These are phyloP conservation scores for Rhynchospora tenuis DNA, from an alignment of 176 grass and related monocot species.

Conservation along the genomic window DNA sequence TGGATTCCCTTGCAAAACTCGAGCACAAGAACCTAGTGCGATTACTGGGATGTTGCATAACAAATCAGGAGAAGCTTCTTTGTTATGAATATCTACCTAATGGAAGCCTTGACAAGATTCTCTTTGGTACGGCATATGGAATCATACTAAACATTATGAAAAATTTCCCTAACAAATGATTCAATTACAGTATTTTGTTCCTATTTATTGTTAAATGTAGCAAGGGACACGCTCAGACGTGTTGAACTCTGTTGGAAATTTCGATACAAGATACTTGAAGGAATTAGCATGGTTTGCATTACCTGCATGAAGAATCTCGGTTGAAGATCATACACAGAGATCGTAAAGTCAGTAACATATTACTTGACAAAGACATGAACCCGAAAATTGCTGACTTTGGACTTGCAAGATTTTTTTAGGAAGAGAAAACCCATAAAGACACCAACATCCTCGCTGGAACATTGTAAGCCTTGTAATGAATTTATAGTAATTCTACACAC, in stretches of 20 bases:
- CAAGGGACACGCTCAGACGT: neutral
- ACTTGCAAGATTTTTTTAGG: constrained; percentile 19
- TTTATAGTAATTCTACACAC: too few species aligned
- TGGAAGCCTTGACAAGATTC: constrained; percentile 8
- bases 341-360: constrained; percentile 13
- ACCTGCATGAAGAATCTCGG: constrained; percentile 21
- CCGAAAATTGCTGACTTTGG: constrained; percentile 20
- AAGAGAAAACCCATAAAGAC: constrained; percentile 20
- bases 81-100: constrained; percentile 18
- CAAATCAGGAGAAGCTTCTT: neutral
- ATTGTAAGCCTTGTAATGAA: constrained; percentile 18
- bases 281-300: constrained; percentile 15
- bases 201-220: neutral
- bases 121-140: too few species aligned
- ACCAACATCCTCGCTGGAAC: constrained; percentile 5
- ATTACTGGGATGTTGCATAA: constrained; percentile 15
- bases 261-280: constrained; percentile 14
- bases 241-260: neutral
- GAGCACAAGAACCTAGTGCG: constrained; percentile 19
- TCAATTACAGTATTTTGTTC: too few species aligned
- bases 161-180: neutral
- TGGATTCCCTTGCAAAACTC: constrained; percentile 17
- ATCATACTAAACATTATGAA: too few species aligned
- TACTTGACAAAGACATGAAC: too few species aligned
- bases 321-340: constrained; percentile 18